A percentile compares a stretch with the other conserved stretches of the same genome.
phyloP scores from a whole-genome alignment of 2,329 filamentous ascomycete species.

The Monosporascus sp. region DNA sequence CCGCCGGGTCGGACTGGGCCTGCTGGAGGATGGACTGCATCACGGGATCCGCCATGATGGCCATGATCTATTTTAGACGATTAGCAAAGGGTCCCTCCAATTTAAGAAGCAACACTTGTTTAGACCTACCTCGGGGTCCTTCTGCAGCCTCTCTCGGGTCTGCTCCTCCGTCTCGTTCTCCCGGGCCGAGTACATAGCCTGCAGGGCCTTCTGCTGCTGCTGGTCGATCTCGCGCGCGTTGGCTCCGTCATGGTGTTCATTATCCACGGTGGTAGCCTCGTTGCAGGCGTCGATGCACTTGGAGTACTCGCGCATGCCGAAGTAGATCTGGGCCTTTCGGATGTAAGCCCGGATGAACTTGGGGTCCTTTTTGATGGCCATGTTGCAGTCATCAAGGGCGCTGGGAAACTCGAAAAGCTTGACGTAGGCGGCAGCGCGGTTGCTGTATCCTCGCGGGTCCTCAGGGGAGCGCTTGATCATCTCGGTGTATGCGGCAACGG shows the following conservation, averaged over 20 bases:
- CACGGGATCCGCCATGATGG: constrained; percentile 88
- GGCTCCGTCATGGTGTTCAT: constrained; percentile 60
- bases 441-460: constrained; percentile 91
- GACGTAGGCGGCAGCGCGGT: constrained; percentile 93
- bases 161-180: constrained; percentile 96
- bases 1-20: constrained; percentile 86
- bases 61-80: constrained; percentile 59
- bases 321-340: constrained; percentile 90
- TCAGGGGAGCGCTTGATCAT: constrained; percentile 95
- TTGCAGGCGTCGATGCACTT: constrained; percentile 87
- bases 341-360: constrained; percentile 95
- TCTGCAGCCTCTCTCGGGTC: constrained; percentile 84
- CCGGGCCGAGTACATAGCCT: constrained; percentile 82
- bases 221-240: constrained; percentile 89
- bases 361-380: constrained; percentile 83
- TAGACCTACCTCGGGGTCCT: constrained; percentile 76
- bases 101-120: background rate
- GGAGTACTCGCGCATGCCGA: constrained; percentile 97
- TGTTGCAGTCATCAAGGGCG: constrained; percentile 87
- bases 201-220: constrained; percentile 87
- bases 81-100: constrained; percentile 17
- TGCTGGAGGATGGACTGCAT: constrained; percentile 98
- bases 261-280: constrained; percentile 74
- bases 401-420: constrained; percentile 95
- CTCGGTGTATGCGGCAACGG: constrained; percentile 89